Percentiles rank a stretch among this genome's conserved stretches.
These are phyloP conservation scores for Acanthamoeba castellanii DNA, from an alignment of 208 protist species.

Conservation along the genomic window DNA sequence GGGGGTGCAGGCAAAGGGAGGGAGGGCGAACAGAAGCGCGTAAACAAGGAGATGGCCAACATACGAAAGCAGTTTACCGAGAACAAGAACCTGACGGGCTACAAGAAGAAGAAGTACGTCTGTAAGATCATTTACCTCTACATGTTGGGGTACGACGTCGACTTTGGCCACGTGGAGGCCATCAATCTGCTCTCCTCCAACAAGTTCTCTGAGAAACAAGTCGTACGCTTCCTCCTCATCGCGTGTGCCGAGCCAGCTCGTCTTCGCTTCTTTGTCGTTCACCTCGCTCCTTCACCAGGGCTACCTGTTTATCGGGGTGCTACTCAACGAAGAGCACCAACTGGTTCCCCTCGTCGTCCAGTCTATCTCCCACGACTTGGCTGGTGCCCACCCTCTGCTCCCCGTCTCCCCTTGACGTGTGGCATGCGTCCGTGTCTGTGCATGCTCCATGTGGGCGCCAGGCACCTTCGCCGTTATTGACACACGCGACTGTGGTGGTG, in stretches of 20 bases:
- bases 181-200: slow-evolving; percentile 96
- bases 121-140: slow-evolving; percentile 99
- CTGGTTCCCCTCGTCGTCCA: slow-evolving; percentile 98
- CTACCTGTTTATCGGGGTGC: slow-evolving; percentile 96
- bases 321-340: slow-evolving; percentile 98
- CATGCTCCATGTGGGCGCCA: background rate
- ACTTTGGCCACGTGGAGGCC: slow-evolving; percentile 99
- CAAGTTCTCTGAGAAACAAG: slow-evolving; percentile 97
- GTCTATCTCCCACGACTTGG: slow-evolving; percentile 96
- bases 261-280: background rate
- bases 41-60: slow-evolving; percentile 99
- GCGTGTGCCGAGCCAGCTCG: no score
- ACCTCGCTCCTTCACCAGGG: slow-evolving; percentile 86
- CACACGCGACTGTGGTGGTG: background rate
- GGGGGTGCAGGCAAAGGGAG: slow-evolving; percentile 93
- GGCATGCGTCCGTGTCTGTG: background rate
- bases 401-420: background rate
- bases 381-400: slow-evolving; percentile 71
- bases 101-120: slow-evolving; percentile 99
- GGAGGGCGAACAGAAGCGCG: slow-evolving; percentile 95
- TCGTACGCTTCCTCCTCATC: slow-evolving; percentile 84
- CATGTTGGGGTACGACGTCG: slow-evolving; percentile 99
- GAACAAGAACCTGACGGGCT: slow-evolving; percentile 89
- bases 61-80: slow-evolving; percentile 98
- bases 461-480: no score